Evolutionary conservation across 352 stramenopile genomes (phyloP).

Genomic region (Phytopythium cucurbitacearum): DNA sequence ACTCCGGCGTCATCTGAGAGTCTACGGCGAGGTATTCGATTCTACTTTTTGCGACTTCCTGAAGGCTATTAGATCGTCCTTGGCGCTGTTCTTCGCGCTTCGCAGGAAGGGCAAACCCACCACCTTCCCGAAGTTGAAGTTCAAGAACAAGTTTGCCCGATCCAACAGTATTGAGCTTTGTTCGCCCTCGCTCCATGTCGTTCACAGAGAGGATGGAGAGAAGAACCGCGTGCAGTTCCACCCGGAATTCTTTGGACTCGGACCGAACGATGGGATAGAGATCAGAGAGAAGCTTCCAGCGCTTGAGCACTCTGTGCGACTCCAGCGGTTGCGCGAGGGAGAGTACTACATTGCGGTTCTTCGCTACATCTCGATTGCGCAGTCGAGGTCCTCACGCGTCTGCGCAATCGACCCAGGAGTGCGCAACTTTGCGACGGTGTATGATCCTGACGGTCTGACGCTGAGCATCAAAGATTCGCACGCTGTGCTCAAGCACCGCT

Average conservation of each 20-base stretch:
- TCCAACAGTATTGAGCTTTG: conserved; percentile 8
- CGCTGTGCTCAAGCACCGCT: conserved; percentile 1
- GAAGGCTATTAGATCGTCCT: conserved; percentile 9
- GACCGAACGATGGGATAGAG: too few relatives aligned
- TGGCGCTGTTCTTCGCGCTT: conserved; percentile 1
- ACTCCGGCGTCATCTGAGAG: conserved; percentile 1
- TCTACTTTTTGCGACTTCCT: conserved; percentile 10
- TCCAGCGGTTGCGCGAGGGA: too few relatives aligned
- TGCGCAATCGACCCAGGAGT: conserved; percentile 15
- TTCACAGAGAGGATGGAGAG: too few relatives aligned
- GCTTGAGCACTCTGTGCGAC: too few relatives aligned
- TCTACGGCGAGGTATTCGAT: conserved; percentile 6
- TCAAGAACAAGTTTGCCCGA: conserved; percentile 15
- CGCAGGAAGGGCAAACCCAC: conserved; percentile 8
- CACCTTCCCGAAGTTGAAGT: conserved; percentile 6
- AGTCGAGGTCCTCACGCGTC: conserved; percentile 2
- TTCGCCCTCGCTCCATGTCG: background rate
- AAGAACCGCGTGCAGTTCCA: too few relatives aligned
- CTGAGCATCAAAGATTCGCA: conserved; percentile 6
- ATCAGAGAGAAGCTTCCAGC: too few relatives aligned
- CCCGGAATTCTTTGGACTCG: too few relatives aligned
- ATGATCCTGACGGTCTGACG: conserved; percentile 6
- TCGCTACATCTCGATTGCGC: conserved; percentile 3
- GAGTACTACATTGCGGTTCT: conserved; percentile 13
- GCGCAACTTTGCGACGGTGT: conserved; percentile 8